phyloP scores from a whole-genome alignment of 2,329 filamentous ascomycete species.

The Lachnellula subtilissima region DNA sequence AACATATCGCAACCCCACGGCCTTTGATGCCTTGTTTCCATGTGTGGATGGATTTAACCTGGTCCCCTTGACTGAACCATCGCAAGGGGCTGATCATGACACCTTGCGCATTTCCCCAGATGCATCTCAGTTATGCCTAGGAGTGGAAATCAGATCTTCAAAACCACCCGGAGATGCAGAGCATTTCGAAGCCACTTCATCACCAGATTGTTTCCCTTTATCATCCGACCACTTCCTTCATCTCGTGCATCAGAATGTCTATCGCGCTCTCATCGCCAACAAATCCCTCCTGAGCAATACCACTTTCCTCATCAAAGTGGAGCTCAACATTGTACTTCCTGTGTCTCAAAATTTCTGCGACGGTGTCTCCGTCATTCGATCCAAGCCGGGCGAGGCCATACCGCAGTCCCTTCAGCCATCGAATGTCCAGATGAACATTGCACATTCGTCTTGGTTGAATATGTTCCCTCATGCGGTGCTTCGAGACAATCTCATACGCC shows the following conservation, averaged over 20 bases:
- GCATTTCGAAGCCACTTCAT: background rate
- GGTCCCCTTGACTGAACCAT: background rate
- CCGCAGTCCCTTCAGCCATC: constrained; percentile 17
- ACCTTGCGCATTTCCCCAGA: too few species aligned
- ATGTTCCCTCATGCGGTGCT: constrained; percentile 19
- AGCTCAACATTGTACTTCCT: background rate
- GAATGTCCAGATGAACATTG: constrained; percentile 11
- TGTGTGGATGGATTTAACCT: background rate
- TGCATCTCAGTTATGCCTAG: too few species aligned
- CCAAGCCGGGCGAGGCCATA: constrained; percentile 1
- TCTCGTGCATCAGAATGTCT: constrained; percentile 23
- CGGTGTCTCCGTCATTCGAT: constrained; percentile 9
- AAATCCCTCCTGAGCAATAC: constrained; percentile 12
- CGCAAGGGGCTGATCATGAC: background rate
- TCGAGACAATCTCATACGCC: constrained; percentile 20
- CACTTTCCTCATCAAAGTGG: constrained; percentile 1
- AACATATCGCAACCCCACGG: background rate
- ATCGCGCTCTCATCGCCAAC: constrained; percentile 17
- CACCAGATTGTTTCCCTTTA: constrained; percentile 5
- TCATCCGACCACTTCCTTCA: constrained; percentile 23
- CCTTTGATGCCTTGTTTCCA: background rate
- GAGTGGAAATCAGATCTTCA: background rate
- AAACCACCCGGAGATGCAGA: background rate
- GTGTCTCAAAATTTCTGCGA: constrained; percentile 9
- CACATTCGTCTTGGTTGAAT: constrained; percentile 21